phyloP scores from a whole-genome alignment of 306 rosid species.

The Canavalia ensiformis region DNA sequence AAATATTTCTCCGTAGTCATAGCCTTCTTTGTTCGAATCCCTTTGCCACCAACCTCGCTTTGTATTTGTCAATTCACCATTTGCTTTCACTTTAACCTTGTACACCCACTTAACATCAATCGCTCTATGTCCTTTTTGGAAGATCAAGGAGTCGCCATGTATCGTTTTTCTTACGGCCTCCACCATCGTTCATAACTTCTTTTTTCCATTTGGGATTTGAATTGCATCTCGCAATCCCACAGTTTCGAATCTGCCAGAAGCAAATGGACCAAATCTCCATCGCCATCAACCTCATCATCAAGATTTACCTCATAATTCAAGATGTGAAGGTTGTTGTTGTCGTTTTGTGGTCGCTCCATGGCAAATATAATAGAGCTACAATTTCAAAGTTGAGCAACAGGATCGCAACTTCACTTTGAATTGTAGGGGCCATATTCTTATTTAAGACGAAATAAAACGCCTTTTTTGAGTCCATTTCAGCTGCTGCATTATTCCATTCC shows the following conservation, averaged over 20 bases:
- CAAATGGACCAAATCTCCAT: not conserved
- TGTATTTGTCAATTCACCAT: too few species aligned
- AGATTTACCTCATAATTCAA: not conserved
- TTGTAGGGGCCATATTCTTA: too few species aligned
- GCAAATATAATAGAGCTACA: not conserved
- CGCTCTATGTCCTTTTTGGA: too few species aligned
- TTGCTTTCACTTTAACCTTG: too few species aligned
- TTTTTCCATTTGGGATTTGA: not conserved
- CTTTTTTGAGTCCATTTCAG: not conserved
- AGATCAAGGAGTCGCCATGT: too few species aligned
- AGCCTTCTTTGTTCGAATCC: too few species aligned
- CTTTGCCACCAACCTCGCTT: too few species aligned
- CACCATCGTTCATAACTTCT: not conserved
- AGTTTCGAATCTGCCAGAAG: not conserved
- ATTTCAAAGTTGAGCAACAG: not conserved
- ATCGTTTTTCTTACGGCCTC: too few species aligned
- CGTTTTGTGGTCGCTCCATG: too few species aligned
- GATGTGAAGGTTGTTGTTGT: not conserved
- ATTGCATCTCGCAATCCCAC: not conserved
- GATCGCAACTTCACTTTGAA: too few species aligned
- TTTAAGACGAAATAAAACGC: too few species aligned
- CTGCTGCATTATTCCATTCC: not conserved
- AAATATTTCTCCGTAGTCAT: not conserved
- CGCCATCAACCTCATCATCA: not conserved
- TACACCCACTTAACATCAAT: too few species aligned